phyloP scores from a whole-genome alignment of 1,284 basidiomycete species.

The Laetiporus sulphureus region DNA sequence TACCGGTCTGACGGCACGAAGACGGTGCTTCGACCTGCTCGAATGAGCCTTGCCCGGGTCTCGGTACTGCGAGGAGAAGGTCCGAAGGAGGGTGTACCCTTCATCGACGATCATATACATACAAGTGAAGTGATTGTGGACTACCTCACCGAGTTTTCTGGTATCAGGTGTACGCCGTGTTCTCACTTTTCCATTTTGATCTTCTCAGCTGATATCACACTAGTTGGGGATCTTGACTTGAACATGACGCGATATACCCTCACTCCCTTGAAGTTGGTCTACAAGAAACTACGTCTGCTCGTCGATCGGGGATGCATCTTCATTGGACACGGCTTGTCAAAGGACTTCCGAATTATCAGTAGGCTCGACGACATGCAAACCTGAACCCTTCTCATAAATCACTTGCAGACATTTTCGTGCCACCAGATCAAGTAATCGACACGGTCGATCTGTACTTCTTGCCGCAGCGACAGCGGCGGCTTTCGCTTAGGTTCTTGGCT shows the following conservation, averaged over 20 bases:
- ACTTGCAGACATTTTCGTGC: conserved; percentile 84
- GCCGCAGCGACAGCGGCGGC: conserved; percentile 73
- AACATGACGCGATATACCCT: conserved; percentile 80
- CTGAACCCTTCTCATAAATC: not conserved
- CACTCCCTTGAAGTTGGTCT: conserved; percentile 92
- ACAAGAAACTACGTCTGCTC: conserved; percentile 94
- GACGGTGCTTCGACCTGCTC: conserved; percentile 86
- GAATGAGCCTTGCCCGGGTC: conserved; percentile 90
- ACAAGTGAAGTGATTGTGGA: conserved; percentile 94
- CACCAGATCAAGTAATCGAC: conserved; percentile 92
- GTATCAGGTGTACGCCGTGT: conserved; percentile 75
- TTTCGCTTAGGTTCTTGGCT: conserved; percentile 90
- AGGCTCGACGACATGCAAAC: conserved; percentile 22
- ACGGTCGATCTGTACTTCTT: conserved; percentile 95
- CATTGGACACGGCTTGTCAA: conserved; percentile 97
- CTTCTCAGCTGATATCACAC: not conserved
- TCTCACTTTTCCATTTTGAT: not conserved
- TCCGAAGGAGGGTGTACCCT: conserved; percentile 73
- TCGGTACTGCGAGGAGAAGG: conserved; percentile 90
- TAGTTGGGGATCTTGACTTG: conserved; percentile 91
- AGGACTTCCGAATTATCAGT: conserved; percentile 99
- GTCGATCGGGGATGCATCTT: conserved; percentile 97
- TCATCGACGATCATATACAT: conserved; percentile 98
- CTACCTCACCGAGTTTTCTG: conserved; percentile 95
- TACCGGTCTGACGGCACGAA: conserved; percentile 93